Percentiles rank a stretch among this genome's conserved stretches.
These are phyloP conservation scores for Umbilicus rupestris DNA, from an alignment of 164 flowering plant genomes.

Conservation along the genomic window DNA sequence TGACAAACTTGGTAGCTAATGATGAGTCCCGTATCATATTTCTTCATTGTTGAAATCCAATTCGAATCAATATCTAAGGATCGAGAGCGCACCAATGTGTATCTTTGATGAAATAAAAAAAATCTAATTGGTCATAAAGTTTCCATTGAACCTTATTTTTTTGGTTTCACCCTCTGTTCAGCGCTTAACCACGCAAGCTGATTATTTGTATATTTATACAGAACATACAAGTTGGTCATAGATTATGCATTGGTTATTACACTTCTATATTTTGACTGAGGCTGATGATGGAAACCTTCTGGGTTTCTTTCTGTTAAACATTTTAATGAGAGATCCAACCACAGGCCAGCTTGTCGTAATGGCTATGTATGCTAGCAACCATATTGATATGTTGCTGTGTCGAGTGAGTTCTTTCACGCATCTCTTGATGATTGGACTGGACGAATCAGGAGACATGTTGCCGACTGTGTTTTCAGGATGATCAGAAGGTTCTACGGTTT, in stretches of 20 bases:
- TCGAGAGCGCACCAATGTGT: too few relatives aligned
- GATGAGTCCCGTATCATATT: too few relatives aligned
- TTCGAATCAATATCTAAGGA: too few relatives aligned
- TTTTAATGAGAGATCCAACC: constrained; percentile 20
- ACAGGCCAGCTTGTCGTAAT: constrained; percentile 34
- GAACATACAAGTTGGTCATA: not conserved
- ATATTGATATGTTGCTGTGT: constrained; percentile 27
- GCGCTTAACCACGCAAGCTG: not conserved
- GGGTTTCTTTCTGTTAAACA: constrained; percentile 19
- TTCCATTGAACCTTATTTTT: not conserved
- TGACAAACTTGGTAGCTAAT: too few relatives aligned
- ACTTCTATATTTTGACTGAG: constrained; percentile 13
- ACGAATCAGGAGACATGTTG: not conserved
- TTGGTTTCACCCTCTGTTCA: not conserved
- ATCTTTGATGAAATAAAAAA: too few relatives aligned
- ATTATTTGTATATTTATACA: not conserved
- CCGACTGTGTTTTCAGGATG: constrained; percentile 5
- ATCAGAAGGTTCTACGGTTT: constrained; percentile 7
- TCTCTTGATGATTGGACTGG: constrained; percentile 18
- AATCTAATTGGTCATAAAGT: not conserved
- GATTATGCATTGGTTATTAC: not conserved
- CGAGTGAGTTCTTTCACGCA: constrained; percentile 25
- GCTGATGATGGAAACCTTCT: constrained; percentile 12
- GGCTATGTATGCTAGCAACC: constrained; percentile 43
- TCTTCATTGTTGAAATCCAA: too few relatives aligned